phyloP scores from a whole-genome alignment of 73 alveolate species.

The Paramecium caudatum region DNA sequence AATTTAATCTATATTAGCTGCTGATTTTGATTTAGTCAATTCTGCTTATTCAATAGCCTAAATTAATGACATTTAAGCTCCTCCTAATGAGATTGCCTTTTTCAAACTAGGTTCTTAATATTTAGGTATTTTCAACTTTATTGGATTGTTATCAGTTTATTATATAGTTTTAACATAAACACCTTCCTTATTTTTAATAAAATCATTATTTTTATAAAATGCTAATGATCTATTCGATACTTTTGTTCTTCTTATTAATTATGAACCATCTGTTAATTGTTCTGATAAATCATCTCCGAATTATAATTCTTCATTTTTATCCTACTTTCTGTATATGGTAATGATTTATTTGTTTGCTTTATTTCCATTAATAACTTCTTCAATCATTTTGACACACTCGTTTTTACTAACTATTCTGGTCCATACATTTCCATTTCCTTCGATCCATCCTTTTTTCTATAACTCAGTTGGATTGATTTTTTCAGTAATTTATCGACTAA shows the following conservation, averaged over 20 bases:
- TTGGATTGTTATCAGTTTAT: background rate
- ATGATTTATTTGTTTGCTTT: background rate
- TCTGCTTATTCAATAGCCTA: slow-evolving; percentile 30
- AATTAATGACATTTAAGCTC: background rate
- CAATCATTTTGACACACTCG: slow-evolving; percentile 21
- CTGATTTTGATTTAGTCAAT: slow-evolving; percentile 4
- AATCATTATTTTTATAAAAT: slow-evolving; percentile 15
- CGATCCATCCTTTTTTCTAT: slow-evolving; percentile 38
- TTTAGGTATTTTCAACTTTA: slow-evolving; percentile 2
- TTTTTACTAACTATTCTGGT: background rate
- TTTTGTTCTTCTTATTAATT: slow-evolving; percentile 9
- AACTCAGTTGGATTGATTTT: background rate
- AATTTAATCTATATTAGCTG: background rate
- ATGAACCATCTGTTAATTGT: background rate
- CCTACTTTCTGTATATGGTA: background rate
- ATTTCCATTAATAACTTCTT: background rate
- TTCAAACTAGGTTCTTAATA: slow-evolving; percentile 20
- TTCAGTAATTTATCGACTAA: background rate
- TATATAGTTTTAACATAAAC: background rate
- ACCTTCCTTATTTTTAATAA: slow-evolving; percentile 21
- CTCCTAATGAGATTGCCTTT: background rate
- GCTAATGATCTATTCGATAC: slow-evolving; percentile 12
- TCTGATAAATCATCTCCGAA: slow-evolving; percentile 15
- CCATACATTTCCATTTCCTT: background rate
- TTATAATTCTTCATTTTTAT: background rate